A percentile compares a stretch with the other conserved stretches of the same genome.
Conservation (phyloP, 1,139 yeast genomes). For the Nakaseomyces bracarensis region DNA sequence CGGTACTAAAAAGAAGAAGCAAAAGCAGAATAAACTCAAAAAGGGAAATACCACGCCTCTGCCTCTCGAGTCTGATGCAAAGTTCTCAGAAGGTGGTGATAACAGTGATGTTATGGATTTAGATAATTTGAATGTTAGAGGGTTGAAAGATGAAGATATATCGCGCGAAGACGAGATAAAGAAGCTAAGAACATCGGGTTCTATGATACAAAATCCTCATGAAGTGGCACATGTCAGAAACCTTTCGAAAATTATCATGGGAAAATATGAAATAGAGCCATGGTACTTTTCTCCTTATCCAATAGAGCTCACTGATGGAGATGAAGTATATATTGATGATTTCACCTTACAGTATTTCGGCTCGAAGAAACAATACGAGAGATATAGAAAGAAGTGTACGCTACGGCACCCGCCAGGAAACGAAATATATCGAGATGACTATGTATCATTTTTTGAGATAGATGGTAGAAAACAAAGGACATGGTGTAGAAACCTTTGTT, state of each 20-base stretch:
- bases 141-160: slow-evolving; percentile 58
- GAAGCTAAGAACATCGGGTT: slow-evolving; percentile 84
- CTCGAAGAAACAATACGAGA: slow-evolving; percentile 79
- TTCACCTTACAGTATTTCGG: slow-evolving; percentile 85
- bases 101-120: slow-evolving; percentile 72
- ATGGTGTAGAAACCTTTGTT: slow-evolving; percentile 92
- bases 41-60: slow-evolving; percentile 21
- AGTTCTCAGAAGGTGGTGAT: slow-evolving; percentile 20
- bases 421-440: slow-evolving; percentile 85
- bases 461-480: slow-evolving; percentile 94
- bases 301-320: slow-evolving; percentile 84
- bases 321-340: slow-evolving; percentile 82
- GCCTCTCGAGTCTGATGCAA: slow-evolving; percentile 16
- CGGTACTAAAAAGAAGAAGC: slow-evolving; percentile 9
- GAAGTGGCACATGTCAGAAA: slow-evolving; percentile 91
- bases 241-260: slow-evolving; percentile 67
- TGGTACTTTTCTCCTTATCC: slow-evolving; percentile 99
- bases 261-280: slow-evolving; percentile 89
- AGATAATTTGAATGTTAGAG: slow-evolving; percentile 79
- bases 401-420: slow-evolving; percentile 96
- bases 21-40: slow-evolving; percentile 28
- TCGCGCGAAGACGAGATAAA: slow-evolving; percentile 88
- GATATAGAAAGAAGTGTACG: slow-evolving; percentile 81
- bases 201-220: slow-evolving; percentile 86
- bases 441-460: slow-evolving; percentile 84